Evolutionary conservation across 805 yeast species (phyloP), one percentile per base, ranked within the genome.

Genomic region (Cyberlindnera mycetangii): DNA sequence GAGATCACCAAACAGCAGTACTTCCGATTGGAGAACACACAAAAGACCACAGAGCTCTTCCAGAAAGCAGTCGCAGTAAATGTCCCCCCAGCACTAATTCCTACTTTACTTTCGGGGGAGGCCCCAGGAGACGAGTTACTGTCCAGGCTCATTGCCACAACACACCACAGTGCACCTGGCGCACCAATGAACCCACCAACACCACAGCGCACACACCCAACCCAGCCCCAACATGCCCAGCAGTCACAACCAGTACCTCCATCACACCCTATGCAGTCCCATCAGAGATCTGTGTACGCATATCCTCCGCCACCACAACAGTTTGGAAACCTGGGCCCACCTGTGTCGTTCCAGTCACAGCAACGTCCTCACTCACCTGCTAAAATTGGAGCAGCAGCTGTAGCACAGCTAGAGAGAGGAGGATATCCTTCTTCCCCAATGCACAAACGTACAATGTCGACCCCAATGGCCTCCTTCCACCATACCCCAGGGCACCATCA

Each of bases 1-100:
- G 97, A 90, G 60, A 72, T 75, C 35, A 84, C 97, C 2, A 84
- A 83, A 52, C 96, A 89, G 61, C 93, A 85, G 52, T 82, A 71
- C 53, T 83, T 85, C 60, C 75, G 74, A 42, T 67, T 83, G 17
- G 96, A 89, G 58, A 66, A 74, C 32, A 70, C 83, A 20, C 74
- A 75, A 33, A 74, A 76, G 44, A 75, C 85, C 18, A 64, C 84
- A 25, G 82, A 83, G 41, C 69, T 89, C 16, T 56, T 90, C 40
- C 78, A 78, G 47, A 66, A 70, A 12, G 90, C 95, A 0, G 56
- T 76, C 5, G 67, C 67, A 19, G 75, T 81, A 12, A 81, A 82
- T 15, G 67, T 89, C 2, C 93, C 96, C 0, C 69, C 81, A 1
- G 63, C 74, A 39, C 60, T 82, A 49, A 79, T 89, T 12, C 85